phyloP scores from a whole-genome alignment of 148 eudicot genomes.

The Chenopodium formosanum region DNA sequence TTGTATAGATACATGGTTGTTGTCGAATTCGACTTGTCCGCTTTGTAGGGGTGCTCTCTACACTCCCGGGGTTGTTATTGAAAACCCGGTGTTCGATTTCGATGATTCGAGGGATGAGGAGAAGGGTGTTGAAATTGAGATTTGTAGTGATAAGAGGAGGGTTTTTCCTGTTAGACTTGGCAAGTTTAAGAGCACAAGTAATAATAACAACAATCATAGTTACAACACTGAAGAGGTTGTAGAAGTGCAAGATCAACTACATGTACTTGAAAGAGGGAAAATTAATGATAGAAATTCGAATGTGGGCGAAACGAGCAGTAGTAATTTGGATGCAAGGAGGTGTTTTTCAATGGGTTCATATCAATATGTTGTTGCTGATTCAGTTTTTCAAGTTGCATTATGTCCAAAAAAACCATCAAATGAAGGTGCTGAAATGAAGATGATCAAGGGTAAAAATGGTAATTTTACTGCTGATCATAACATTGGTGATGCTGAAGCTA shows the following conservation, averaged over 20 bases:
- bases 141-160: constrained; percentile 48
- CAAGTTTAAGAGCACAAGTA: constrained; percentile 59
- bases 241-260: constrained; percentile 10
- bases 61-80: constrained; percentile 50
- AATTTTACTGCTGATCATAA: constrained; percentile 23
- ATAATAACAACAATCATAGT: constrained; percentile 15
- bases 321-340: constrained; percentile 81
- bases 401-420: constrained; percentile 36
- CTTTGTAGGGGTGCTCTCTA: constrained; percentile 81
- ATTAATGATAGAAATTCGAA: constrained; percentile 1
- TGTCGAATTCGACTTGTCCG: constrained; percentile 86
- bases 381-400: constrained; percentile 64
- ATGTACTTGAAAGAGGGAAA: not conserved
- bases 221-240: not conserved
- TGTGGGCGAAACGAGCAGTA: constrained; percentile 75
- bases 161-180: constrained; percentile 84
- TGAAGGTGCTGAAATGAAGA: constrained; percentile 25
- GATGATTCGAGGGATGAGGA: constrained; percentile 49
- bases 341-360: constrained; percentile 94
- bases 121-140: constrained; percentile 34
- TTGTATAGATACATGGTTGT: constrained; percentile 90
- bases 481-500: constrained; percentile 47
- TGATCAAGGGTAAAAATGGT: constrained; percentile 34
- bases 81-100: constrained; percentile 64
- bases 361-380: constrained; percentile 74